Conservation (phyloP, 495 filamentous ascomycete species). For the Penicillium samsonianum region DNA sequence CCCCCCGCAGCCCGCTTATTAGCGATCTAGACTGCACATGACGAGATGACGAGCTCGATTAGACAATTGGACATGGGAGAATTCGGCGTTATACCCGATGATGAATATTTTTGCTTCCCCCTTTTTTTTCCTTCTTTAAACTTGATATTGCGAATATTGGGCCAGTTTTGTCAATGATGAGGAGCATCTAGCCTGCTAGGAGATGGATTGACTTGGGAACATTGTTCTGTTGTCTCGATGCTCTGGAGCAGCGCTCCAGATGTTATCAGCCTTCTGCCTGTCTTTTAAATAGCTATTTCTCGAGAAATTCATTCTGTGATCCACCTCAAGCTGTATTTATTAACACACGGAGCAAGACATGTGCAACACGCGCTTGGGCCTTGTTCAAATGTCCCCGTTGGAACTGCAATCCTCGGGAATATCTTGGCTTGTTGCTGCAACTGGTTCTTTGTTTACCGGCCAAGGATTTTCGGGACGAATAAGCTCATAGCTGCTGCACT, state of each 20-base stretch:
- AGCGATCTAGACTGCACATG: slow-evolving; percentile 25
- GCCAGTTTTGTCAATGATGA: slow-evolving; percentile 6
- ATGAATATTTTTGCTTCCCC: slow-evolving; percentile 19
- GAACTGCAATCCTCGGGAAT: neutral
- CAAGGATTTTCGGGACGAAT: neutral
- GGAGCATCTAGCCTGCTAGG: slow-evolving; percentile 11
- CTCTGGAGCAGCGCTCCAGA: neutral
- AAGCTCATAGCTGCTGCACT: slow-evolving; percentile 1
- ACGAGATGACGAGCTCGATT: slow-evolving; percentile 37
- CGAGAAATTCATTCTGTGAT: neutral
- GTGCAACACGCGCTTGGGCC: slow-evolving; percentile 2
- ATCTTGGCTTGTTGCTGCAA: neutral
- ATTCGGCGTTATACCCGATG: slow-evolving; percentile 41
- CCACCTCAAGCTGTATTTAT: neutral
- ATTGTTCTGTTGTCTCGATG: neutral
- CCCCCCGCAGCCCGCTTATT: slow-evolving; percentile 44
- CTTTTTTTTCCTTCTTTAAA: slow-evolving; percentile 11
- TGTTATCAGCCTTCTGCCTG: neutral
- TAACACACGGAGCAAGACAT: neutral
- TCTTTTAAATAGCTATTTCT: slow-evolving; percentile 10
- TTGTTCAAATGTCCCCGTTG: slow-evolving; percentile 2
- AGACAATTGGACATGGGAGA: slow-evolving; percentile 37
- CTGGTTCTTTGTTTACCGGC: neutral
- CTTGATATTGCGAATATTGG: slow-evolving; percentile 6
- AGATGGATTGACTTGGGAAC: slow-evolving; percentile 2